A percentile compares a stretch with the other conserved stretches of the same genome.
Evolutionary conservation across 176 grass and related monocot species (phyloP).

Genomic region (Cocos nucifera): DNA sequence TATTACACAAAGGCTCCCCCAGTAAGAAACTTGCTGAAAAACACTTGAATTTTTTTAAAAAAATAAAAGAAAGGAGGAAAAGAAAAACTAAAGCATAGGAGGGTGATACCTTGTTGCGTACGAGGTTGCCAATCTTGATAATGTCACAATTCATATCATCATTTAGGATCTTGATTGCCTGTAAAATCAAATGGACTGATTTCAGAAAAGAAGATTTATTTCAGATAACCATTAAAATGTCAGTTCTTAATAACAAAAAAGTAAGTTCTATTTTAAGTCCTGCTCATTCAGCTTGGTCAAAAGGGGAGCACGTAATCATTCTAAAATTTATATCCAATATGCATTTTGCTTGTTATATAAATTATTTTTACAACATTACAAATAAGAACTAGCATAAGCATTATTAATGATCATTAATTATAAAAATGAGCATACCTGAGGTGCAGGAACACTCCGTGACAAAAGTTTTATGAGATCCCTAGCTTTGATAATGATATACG

Average conservation of each 20-base stretch:
- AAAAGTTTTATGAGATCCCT: constrained; percentile 82
- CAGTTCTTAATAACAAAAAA: too few species aligned
- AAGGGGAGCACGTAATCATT: too few species aligned
- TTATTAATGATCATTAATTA: too few species aligned
- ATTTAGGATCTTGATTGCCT: constrained; percentile 93
- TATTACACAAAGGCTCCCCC: neutral
- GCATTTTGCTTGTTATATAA: too few species aligned
- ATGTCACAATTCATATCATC: constrained; percentile 96
- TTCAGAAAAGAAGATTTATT: too few species aligned
- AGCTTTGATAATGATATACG: constrained; percentile 85
- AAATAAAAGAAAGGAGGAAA: neutral
- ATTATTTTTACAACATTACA: too few species aligned
- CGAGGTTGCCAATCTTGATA: constrained; percentile 78
- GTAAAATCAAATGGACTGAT: constrained; percentile 1
- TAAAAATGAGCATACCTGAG: constrained; percentile 38
- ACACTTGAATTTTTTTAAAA: neutral
- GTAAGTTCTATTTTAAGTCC: too few species aligned
- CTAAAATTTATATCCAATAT: too few species aligned
- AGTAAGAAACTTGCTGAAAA: neutral
- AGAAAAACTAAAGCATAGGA: neutral
- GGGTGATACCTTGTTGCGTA: constrained; percentile 69
- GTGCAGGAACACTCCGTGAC: constrained; percentile 83
- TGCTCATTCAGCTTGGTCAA: too few species aligned
- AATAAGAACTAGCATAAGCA: too few species aligned
- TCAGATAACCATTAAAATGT: too few species aligned